Evolutionary conservation across 2,329 filamentous ascomycete genomes (phyloP).

Genomic region (Fusarium nematophilum): DNA sequence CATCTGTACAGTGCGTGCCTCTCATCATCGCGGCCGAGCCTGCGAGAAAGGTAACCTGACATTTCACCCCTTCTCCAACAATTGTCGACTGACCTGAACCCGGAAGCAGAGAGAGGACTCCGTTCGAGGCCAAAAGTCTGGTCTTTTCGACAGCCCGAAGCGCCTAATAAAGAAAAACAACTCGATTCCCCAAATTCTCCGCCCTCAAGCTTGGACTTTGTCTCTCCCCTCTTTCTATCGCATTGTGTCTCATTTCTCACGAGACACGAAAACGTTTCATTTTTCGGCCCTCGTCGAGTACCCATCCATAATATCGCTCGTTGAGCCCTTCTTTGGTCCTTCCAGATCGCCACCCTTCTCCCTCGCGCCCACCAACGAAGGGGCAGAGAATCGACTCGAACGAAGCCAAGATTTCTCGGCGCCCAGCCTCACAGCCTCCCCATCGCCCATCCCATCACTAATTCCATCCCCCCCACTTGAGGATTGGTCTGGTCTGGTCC

Average conservation of each 20-base stretch:
- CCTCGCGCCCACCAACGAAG: slow-evolving; percentile 18
- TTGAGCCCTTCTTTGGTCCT: slow-evolving; percentile 23
- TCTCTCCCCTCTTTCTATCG: slow-evolving; percentile 2
- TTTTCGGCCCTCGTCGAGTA: neutral
- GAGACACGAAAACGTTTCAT: neutral
- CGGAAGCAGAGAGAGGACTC: neutral
- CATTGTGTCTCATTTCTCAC: too few species aligned
- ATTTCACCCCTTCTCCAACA: neutral
- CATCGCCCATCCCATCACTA: neutral
- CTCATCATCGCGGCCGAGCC: neutral
- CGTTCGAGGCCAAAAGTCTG: neutral
- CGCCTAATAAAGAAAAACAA: slow-evolving; percentile 11
- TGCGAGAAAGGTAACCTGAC: slow-evolving; percentile 2
- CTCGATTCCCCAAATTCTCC: slow-evolving; percentile 17
- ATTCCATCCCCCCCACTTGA: neutral
- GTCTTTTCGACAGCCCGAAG: neutral
- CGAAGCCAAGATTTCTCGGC: slow-evolving; percentile 30
- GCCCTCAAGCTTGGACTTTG: slow-evolving; percentile 1
- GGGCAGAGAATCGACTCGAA: slow-evolving; percentile 15
- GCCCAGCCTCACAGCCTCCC: slow-evolving; percentile 30
- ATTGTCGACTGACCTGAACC: slow-evolving; percentile 1
- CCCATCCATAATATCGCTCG: neutral
- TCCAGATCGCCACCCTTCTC: slow-evolving; percentile 30
- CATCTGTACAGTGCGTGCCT: slow-evolving; percentile 30
- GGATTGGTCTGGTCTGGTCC: neutral